Evolutionary conservation across 192 early-diverging fungal species (phyloP).

Genomic region (Coemansia sp.): DNA sequence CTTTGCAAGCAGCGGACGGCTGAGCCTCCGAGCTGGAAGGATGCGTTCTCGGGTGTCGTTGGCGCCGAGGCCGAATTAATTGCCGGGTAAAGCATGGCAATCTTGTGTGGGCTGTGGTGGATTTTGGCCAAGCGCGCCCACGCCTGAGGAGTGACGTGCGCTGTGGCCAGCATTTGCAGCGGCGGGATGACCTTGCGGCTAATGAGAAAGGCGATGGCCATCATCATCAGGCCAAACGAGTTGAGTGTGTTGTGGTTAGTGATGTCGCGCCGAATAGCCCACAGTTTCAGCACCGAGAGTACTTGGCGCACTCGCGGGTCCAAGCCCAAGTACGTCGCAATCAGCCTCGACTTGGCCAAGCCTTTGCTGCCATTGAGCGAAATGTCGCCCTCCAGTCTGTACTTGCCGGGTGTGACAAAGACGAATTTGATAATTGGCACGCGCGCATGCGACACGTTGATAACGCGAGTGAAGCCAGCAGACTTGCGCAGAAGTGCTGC

Average conservation of each 20-base stretch:
- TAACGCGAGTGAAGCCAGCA: constrained; percentile 6
- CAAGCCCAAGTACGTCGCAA: constrained; percentile 17
- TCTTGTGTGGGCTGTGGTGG: constrained; percentile 7
- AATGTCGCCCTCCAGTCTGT: constrained; percentile 35
- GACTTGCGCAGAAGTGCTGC: neutral
- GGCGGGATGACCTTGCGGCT: constrained; percentile 41
- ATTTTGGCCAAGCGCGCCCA: constrained; percentile 20
- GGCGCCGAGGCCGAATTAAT: neutral
- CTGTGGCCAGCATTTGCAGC: constrained; percentile 36
- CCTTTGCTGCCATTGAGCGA: constrained; percentile 26
- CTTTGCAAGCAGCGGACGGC: constrained; percentile 16
- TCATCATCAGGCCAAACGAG: constrained; percentile 47
- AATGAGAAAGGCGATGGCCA: constrained; percentile 43
- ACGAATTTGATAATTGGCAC: constrained; percentile 50
- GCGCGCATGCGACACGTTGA: constrained; percentile 23
- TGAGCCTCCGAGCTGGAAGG: no score
- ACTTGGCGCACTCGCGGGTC: constrained; percentile 36
- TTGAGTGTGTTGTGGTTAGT: constrained; percentile 25
- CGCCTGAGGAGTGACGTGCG: neutral
- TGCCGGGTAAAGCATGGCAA: constrained; percentile 6
- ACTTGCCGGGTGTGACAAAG: neutral
- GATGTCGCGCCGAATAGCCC: constrained; percentile 25
- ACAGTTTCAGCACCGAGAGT: constrained; percentile 33
- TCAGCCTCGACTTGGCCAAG: constrained; percentile 22
- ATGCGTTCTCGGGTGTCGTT: neutral